Evolutionary conservation across 768 basidiomycete genomes (phyloP), one percentile per base, ranked within the genome.

Genomic region (Boletus subparvulus): DNA sequence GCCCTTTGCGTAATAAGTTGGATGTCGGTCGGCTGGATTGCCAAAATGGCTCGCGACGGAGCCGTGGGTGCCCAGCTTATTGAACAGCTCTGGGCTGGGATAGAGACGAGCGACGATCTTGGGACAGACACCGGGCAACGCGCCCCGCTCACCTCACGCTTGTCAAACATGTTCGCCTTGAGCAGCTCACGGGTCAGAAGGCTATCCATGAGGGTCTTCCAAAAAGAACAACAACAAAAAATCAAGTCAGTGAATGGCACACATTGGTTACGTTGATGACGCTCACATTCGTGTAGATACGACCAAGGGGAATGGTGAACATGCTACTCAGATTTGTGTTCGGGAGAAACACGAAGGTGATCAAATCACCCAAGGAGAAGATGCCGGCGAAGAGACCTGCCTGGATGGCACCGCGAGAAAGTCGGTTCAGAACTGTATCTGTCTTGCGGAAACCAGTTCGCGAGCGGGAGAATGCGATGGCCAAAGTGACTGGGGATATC

Each of bases 371-470:
- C 28, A 58, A 1, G 13, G 42, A 16, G 52, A 59, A 59, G 16
- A 51, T 47, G 2, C 32, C 24, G 1, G 58, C 17, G 5, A 59
- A 42, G 33, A 59, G 28, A 11, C 55, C 55, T 1, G 58, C 47
- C 30, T 51, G 58, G 40, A 59, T 57, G 10, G 54, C 55, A 39
- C 49, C 58, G n/a, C 55, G 49, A 32, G 57, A 57, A 12, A 59
- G 19, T 24, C 40, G 49, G 28, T 57, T 57, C 26, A 59, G 17
- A 17, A 82, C 73, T 0, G 74, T 79, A 59, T 85, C 81, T 6
- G 78, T 84, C 59, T 69, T 77, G 16, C 70, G 71, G 67, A 82
- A 80, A 17, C 83, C 82, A 16, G 82, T 83, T 51, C 77, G 73
- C 6, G 76, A 76, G 35, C 47, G 53, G 9, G 13, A 47, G 28